phyloP scores from a whole-genome alignment of 2,329 filamentous ascomycete genomes.

The Fusarium tjaetaba region DNA sequence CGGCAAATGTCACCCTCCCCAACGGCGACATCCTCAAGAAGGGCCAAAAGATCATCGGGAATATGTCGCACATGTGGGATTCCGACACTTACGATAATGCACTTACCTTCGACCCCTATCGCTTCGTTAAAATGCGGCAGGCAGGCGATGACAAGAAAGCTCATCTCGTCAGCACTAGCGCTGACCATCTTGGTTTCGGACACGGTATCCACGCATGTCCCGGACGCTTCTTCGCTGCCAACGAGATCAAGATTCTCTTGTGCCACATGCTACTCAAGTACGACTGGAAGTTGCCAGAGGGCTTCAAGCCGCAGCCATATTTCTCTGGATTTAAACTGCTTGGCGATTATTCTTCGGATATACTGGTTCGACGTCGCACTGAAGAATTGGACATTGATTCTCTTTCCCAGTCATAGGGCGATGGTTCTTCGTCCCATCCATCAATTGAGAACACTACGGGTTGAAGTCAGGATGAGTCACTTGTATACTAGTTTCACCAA shows the following conservation, averaged over 20 bases:
- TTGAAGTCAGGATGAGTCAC: no score
- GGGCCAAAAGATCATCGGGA: neutral
- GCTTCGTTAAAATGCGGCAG: conserved; percentile 54
- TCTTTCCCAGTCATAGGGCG: accelerated
- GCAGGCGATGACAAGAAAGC: conserved; percentile 40
- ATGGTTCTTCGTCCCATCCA: neutral
- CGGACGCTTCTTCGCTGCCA: conserved; percentile 63
- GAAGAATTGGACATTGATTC: neutral
- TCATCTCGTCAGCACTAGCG: conserved; percentile 61
- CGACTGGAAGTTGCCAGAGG: conserved; percentile 45
- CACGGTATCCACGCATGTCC: conserved; percentile 64
- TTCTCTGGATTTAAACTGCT: accelerated
- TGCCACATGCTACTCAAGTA: conserved; percentile 61
- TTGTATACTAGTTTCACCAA: no score
- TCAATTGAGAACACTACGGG: neutral
- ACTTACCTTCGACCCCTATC: conserved; percentile 55
- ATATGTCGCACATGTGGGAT: neutral
- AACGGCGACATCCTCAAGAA: conserved; percentile 3
- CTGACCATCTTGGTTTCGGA: conserved; percentile 61
- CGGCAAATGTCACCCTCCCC: neutral
- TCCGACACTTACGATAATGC: neutral
- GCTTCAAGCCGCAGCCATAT: accelerated
- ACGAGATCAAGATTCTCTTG: conserved; percentile 63
- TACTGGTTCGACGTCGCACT: neutral
- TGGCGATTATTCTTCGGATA: neutral